Evolutionary conservation across 2,329 filamentous ascomycete genomes (phyloP).

Genomic region (Sporothrix pallida): DNA sequence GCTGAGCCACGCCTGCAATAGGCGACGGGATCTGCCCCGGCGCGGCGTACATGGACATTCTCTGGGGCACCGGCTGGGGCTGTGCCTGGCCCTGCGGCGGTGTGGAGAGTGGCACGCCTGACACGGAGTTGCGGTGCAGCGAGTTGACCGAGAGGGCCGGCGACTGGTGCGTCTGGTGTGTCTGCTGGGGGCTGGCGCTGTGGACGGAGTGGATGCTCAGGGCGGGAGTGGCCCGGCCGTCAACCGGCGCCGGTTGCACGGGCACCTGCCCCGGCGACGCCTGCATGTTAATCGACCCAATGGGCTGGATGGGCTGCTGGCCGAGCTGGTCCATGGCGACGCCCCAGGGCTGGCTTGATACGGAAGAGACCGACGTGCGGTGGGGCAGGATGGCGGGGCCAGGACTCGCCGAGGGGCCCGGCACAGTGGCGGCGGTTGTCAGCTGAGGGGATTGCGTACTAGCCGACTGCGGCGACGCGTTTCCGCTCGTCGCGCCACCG

Average conservation of each 20-base stretch:
- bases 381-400: not conserved
- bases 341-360: slow-evolving; percentile 8
- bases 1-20: not conserved
- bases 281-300: slow-evolving; percentile 2
- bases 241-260: not conserved
- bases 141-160: slow-evolving; percentile 31
- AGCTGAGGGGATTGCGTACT: slow-evolving; percentile 15
- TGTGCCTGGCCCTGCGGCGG: slow-evolving; percentile 1
- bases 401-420: not conserved
- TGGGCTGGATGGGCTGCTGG: slow-evolving; percentile 3
- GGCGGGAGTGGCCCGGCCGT: slow-evolving; percentile 27
- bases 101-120: slow-evolving; percentile 1
- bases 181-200: slow-evolving; percentile 28
- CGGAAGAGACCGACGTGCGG: slow-evolving; percentile 32
- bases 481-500: not conserved
- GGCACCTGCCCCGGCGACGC: not conserved
- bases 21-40: slow-evolving; percentile 7
- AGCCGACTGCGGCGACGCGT: slow-evolving; percentile 9
- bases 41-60: slow-evolving; percentile 31
- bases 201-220: slow-evolving; percentile 32
- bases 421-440: not conserved
- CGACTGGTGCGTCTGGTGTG: slow-evolving; percentile 32
- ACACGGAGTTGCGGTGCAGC: slow-evolving; percentile 32
- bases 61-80: slow-evolving; percentile 5
- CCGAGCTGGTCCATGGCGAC: not conserved